Percentiles rank a stretch among this genome's conserved stretches.
These are phyloP conservation scores for Chlorella vulgaris DNA, from an alignment of 139 green algal species.

Conservation along the genomic window DNA sequence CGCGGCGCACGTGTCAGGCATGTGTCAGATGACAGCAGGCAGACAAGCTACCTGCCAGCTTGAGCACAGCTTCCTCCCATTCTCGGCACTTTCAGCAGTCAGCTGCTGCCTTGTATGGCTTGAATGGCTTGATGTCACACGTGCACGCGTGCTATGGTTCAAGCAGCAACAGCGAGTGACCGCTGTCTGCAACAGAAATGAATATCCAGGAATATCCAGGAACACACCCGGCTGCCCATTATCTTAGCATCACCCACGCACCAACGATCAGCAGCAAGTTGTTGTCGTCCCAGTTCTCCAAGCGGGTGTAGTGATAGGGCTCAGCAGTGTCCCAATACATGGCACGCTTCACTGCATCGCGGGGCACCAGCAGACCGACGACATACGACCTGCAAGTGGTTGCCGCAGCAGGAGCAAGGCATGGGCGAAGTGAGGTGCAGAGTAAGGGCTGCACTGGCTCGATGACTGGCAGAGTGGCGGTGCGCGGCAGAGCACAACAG, in stretches of 20 bases:
- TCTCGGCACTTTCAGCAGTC: no score
- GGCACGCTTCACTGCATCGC: conserved; percentile 46
- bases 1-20: no score
- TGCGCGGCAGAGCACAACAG: no score
- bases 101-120: no score
- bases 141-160: no score
- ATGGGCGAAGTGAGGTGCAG: background rate
- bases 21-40: no score
- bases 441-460: background rate
- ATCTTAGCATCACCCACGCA: background rate
- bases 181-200: background rate
- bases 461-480: no score
- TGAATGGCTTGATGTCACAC: no score
- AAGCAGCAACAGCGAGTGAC: no score
- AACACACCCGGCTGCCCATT: background rate
- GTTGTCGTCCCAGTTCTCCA: conserved; percentile 50
- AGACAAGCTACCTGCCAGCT: no score
- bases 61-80: no score
- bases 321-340: conserved; percentile 69
- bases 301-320: conserved; percentile 70
- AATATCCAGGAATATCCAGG: background rate
- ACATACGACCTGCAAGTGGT: conserved; percentile 55
- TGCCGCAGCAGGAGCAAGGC: no score
- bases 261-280: conserved; percentile 69
- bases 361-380: conserved; percentile 49